Evolutionary conservation across 164 flowering plant species (phyloP).

Genomic region (Taxillus chinensis): DNA sequence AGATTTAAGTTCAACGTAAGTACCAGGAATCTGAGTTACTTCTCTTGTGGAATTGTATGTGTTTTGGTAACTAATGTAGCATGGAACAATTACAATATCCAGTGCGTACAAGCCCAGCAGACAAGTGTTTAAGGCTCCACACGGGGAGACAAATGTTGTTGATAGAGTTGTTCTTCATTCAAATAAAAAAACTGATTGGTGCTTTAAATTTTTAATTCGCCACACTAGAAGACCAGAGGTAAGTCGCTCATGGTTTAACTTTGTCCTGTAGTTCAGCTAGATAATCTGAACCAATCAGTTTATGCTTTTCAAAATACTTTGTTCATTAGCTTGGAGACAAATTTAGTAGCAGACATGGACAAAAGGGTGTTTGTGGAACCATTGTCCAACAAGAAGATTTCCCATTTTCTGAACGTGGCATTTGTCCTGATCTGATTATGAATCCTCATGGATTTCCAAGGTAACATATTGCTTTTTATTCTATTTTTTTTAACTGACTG

Average conservation of each 20-base stretch:
- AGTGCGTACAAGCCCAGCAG: conserved; percentile 39
- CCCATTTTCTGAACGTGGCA: conserved; percentile 90
- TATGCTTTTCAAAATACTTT: not conserved
- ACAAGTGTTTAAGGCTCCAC: conserved; percentile 49
- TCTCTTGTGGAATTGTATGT: not conserved
- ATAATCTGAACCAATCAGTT: not conserved
- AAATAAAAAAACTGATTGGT: conserved; percentile 37
- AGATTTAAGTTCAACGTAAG: conserved; percentile 14
- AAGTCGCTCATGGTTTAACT: not conserved
- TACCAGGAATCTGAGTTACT: conserved; percentile 40
- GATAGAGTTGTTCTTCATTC: conserved; percentile 70
- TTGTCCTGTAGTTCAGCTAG: not conserved
- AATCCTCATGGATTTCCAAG: conserved; percentile 99
- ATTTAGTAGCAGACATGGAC: conserved; percentile 99
- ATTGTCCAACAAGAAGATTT: conserved; percentile 92
- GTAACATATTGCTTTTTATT: conserved; percentile 17
- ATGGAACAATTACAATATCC: conserved; percentile 9
- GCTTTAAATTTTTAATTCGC: conserved; percentile 65
- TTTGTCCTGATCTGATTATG: conserved; percentile 97
- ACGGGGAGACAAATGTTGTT: conserved; percentile 71
- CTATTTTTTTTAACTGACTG: not conserved
- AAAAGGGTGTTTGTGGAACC: conserved; percentile 97
- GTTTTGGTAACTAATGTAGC: not conserved
- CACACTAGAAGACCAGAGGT: conserved; percentile 96
- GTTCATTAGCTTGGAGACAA: conserved; percentile 77